A percentile compares a stretch with the other conserved stretches of the same genome.
Evolutionary conservation across 2,329 filamentous ascomycete genomes (phyloP).

Genomic region (Fusarium sp.): DNA sequence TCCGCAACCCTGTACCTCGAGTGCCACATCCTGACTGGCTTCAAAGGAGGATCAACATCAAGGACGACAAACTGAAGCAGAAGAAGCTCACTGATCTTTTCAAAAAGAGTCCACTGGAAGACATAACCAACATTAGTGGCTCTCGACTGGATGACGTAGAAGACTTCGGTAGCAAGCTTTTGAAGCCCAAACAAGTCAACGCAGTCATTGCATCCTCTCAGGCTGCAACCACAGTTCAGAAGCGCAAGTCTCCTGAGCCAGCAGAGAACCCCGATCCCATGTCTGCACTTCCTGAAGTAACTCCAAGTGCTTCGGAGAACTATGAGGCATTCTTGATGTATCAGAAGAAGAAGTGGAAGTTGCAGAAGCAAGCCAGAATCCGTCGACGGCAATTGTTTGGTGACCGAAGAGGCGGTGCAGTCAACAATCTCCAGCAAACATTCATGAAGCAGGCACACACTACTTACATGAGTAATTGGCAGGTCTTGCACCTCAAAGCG

Average conservation of each 20-base stretch:
- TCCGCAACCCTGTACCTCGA: constrained; percentile 92
- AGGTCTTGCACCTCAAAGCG: constrained; percentile 85
- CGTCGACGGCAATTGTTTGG: constrained; percentile 92
- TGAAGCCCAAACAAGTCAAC: constrained; percentile 70
- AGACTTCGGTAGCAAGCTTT: constrained; percentile 76
- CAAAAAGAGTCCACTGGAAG: constrained; percentile 73
- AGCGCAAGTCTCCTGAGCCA: constrained; percentile 78
- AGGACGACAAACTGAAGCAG: constrained; percentile 98
- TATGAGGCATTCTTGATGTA: constrained; percentile 90
- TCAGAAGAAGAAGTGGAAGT: constrained; percentile 99
- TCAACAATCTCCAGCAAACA: constrained; percentile 68
- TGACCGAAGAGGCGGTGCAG: constrained; percentile 69
- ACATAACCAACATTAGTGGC: constrained; percentile 73
- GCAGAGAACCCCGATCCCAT: constrained; percentile 78
- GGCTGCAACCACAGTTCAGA: constrained; percentile 61
- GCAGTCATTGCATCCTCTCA: constrained; percentile 66
- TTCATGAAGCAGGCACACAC: constrained; percentile 94
- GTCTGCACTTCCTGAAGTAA: constrained; percentile 79
- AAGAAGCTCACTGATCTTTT: constrained; percentile 95
- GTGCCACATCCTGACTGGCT: constrained; percentile 97
- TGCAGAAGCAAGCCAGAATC: constrained; percentile 89
- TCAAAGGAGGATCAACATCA: constrained; percentile 89
- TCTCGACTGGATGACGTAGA: constrained; percentile 75
- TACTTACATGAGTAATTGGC: constrained; percentile 93
- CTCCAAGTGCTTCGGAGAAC: constrained; percentile 86